Evolutionary conservation across 2,329 filamentous ascomycete species (phyloP).

Genomic region (Botrytis pseudocinerea): DNA sequence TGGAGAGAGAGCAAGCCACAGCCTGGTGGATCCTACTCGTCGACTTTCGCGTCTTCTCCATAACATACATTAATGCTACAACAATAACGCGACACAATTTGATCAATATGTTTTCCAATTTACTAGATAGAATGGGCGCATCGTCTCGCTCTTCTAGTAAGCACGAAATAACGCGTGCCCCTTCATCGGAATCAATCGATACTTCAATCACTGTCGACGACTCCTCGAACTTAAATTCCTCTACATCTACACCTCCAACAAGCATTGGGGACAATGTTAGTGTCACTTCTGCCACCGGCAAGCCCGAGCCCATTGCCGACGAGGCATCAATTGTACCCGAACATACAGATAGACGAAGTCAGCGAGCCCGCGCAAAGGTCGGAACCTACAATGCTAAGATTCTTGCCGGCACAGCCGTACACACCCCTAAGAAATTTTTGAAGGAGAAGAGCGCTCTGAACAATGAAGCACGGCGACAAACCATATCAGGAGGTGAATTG

Average conservation of each 20-base stretch:
- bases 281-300: conserved; percentile 50
- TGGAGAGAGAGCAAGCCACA: conserved; percentile 19
- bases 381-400: conserved; percentile 67
- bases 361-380: conserved; percentile 55
- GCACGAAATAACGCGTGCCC: conserved; percentile 33
- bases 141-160: conserved; percentile 26
- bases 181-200: conserved; percentile 35
- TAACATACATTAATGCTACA: conserved; percentile 19
- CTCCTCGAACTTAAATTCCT: conserved; percentile 36
- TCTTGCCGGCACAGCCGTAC: conserved; percentile 61
- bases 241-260: conserved; percentile 59
- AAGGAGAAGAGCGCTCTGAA: conserved; percentile 44
- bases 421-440: conserved; percentile 46
- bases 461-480: conserved; percentile 45
- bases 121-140: conserved; percentile 31
- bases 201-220: conserved; percentile 38
- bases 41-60: conserved; percentile 23
- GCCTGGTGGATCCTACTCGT: conserved; percentile 20
- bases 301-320: conserved; percentile 30
- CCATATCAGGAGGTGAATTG: conserved; percentile 46
- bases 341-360: conserved; percentile 48
- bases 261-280: conserved; percentile 64
- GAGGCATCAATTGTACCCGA: conserved; percentile 22
- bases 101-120: conserved; percentile 31
- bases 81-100: conserved; percentile 24